Evolutionary conservation across 345 rosid genomes (phyloP), one percentile per base, ranked within the genome.

Genomic region (Garcia nutans): DNA sequence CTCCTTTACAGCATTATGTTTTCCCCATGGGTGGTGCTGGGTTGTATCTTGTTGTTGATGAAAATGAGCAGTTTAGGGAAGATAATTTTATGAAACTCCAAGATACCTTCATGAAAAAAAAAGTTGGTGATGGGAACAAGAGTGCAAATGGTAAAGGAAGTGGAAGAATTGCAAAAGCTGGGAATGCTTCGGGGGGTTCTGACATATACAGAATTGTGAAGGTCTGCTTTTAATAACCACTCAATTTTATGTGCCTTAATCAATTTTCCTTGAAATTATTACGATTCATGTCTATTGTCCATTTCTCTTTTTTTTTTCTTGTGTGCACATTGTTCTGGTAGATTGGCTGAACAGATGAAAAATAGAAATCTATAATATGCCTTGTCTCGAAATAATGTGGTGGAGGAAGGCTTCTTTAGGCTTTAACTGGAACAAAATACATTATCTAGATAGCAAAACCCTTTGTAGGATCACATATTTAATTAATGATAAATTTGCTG

Each of bases 1-100:
- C 98, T 74, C 99, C 99, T 65, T 83, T 96, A 87, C 99, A 96
- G 89, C 99, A 96, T 83, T 96, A 93, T 88, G 90, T 87, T 74
- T 96, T 96, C 81, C 99, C 99, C 28, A 78, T 88, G 86, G 97
- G 94, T 54, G 99, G 99, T 15, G 80, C 80, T 82, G 99, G 99
- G 49, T 81, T 96, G 74, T 96, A 93, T 85, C 97, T 96, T 54
- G 99, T 93, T 33, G 98, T 96, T 72, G 99, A 96, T 83, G 99
- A 96, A 76, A 92, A 83, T 61, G 99, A 96, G 83, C 96, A 88
- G 65, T 96, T 96, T 70, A 85, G 93, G 73, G 99, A 96, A 87
- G 98, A 89, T 74, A 96, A 93, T 84, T 96, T 90, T 80, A 47
- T 89, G 81, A 96, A 96, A 88, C 92, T 93, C 77, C 97, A 88